These are phyloP conservation scores for Moesziomyces sp. DNA, from an alignment of 1,284 basidiomycete genomes.

Conservation along the genomic window DNA sequence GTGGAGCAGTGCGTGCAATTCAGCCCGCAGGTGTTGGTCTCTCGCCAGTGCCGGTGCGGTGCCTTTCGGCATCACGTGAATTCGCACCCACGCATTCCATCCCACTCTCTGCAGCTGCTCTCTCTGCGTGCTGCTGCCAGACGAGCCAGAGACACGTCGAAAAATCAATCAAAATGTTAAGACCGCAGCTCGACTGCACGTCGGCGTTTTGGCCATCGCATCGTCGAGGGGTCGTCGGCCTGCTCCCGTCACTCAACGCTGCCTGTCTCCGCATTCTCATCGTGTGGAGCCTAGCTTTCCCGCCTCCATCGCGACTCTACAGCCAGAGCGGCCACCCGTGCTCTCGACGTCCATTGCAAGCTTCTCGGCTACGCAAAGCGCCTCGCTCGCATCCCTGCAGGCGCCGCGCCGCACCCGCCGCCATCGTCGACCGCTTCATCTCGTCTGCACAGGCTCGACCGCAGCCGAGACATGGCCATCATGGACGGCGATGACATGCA, in stretches of 20 bases:
- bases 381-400: not conserved
- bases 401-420: too few relatives aligned
- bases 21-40: constrained; percentile 18
- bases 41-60: not conserved
- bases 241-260: not conserved
- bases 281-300: too few relatives aligned
- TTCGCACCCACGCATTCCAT: constrained; percentile 5
- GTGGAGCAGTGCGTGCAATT: not conserved
- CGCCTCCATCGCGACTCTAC: constrained; percentile 1
- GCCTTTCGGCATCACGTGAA: constrained; percentile 22
- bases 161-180: not conserved
- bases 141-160: not conserved
- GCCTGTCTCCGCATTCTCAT: not conserved
- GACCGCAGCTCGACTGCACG: not conserved
- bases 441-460: not conserved
- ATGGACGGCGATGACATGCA: constrained; percentile 62
- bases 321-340: not conserved
- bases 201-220: constrained; percentile 13
- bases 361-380: not conserved
- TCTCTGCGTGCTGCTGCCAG: not conserved
- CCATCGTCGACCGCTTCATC: too few relatives aligned
- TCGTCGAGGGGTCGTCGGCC: not conserved
- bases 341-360: too few relatives aligned
- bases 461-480: constrained; percentile 30
- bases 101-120: not conserved